These are phyloP conservation scores for Neoboletus subvelutipes DNA, from an alignment of 768 basidiomycete genomes.

Conservation along the genomic window DNA sequence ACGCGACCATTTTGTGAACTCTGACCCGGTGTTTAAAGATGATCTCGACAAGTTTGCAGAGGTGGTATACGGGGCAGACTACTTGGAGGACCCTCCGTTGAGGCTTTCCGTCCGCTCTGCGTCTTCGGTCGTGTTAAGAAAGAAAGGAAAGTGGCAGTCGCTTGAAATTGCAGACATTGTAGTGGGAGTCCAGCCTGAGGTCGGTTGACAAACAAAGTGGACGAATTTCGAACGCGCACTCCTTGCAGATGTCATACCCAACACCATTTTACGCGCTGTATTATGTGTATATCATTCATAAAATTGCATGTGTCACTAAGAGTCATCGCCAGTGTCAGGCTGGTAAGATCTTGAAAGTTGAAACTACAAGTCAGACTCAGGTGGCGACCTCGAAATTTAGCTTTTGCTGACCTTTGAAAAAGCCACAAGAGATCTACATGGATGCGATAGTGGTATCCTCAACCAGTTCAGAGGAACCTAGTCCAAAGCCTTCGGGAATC, in stretches of 20 bases:
- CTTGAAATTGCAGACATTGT: conserved; percentile 13
- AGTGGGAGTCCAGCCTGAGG: conserved; percentile 3
- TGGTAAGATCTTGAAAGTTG: neutral
- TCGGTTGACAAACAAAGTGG: neutral
- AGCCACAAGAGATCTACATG: neutral
- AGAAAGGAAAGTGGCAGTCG: neutral
- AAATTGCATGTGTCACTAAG: neutral
- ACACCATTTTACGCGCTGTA: neutral
- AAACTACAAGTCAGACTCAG: neutral
- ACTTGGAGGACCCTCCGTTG: conserved; percentile 17
- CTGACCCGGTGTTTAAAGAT: conserved; percentile 1
- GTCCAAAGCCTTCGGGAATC: neutral
- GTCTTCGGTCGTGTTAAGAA: neutral
- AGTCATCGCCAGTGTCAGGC: too few species aligned
- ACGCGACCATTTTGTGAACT: neutral
- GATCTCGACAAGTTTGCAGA: conserved; percentile 20
- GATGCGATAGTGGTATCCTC: neutral
- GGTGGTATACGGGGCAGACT: conserved; percentile 2
- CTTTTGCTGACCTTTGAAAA: neutral
- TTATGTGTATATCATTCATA: neutral
- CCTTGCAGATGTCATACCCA: too few species aligned
- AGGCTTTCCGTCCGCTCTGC: conserved; percentile 7
- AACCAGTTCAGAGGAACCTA: neutral
- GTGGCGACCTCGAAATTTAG: neutral
- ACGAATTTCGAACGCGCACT: too few species aligned